phyloP scores from a whole-genome alignment of 306 rosid genomes.

The Cucurbita ficifolia region DNA sequence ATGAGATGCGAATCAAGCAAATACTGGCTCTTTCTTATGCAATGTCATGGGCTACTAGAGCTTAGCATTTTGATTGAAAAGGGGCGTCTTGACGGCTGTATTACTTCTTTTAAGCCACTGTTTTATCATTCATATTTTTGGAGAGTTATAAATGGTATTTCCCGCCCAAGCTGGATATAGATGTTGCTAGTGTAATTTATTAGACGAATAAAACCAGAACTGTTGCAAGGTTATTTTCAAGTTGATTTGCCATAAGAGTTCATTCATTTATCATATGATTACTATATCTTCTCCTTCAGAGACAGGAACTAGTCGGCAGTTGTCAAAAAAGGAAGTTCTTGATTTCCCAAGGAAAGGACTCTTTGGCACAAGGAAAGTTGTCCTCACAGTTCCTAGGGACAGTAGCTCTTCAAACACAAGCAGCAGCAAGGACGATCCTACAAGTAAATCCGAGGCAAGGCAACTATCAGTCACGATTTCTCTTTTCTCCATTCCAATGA shows the following conservation, averaged over 20 bases:
- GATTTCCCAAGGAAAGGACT: conserved; percentile 21
- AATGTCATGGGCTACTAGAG: background rate
- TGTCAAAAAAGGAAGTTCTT: conserved; percentile 15
- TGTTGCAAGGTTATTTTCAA: background rate
- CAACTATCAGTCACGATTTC: background rate
- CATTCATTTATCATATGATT: background rate
- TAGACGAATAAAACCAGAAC: background rate
- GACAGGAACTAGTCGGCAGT: conserved; percentile 11
- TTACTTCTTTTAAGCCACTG: background rate
- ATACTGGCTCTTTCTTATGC: background rate
- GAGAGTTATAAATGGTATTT: background rate
- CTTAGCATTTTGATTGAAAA: background rate
- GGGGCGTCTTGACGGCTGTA: background rate
- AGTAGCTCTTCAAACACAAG: conserved; percentile 43
- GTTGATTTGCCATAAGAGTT: background rate
- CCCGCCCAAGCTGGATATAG: background rate
- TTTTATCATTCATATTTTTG: background rate
- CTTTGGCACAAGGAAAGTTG: conserved; percentile 10
- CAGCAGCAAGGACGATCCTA: conserved; percentile 28
- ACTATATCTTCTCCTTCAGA: conserved; percentile 20
- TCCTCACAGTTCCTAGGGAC: conserved; percentile 20
- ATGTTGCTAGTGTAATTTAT: background rate
- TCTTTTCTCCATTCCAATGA: background rate
- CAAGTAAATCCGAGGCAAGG: conserved; percentile 43
- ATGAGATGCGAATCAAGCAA: background rate